phyloP scores from a whole-genome alignment of 2,329 filamentous ascomycete species.

The Scedosporium dehoogii region DNA sequence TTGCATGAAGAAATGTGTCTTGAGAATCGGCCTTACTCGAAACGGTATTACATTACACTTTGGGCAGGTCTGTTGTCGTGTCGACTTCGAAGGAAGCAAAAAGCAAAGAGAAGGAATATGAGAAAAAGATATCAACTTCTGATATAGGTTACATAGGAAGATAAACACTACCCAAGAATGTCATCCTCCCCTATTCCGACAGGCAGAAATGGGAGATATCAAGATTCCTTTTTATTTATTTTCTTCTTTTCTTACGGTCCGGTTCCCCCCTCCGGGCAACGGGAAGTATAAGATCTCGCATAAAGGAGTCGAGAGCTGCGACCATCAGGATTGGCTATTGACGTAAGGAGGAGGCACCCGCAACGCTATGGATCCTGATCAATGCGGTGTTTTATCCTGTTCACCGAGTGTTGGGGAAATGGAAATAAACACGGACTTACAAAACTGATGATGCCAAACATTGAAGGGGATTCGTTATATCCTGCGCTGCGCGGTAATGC shows the following conservation, averaged over 20 bases:
- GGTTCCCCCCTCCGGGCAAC: too few relatives aligned
- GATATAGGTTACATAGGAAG: not conserved
- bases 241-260: not conserved
- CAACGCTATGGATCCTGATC: too few relatives aligned
- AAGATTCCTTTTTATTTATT: not conserved
- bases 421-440: too few relatives aligned
- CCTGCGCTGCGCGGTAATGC: not conserved
- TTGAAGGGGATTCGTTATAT: not conserved
- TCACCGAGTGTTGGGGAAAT: too few relatives aligned
- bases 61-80: not conserved
- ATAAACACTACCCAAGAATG: not conserved
- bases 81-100: too few relatives aligned
- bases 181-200: not conserved
- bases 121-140: not conserved
- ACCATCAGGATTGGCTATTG: too few relatives aligned
- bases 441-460: too few relatives aligned
- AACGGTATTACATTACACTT: not conserved
- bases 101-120: too few relatives aligned
- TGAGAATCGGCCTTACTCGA: not conserved
- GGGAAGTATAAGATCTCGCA: too few relatives aligned
- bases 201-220: not conserved
- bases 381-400: too few relatives aligned
- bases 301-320: too few relatives aligned
- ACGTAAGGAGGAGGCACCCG: too few relatives aligned
- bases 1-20: not conserved